Percentiles rank a stretch among this genome's conserved stretches.
phyloP scores from a whole-genome alignment of 2,329 filamentous ascomycete species.

The Exophiala bonariae region DNA sequence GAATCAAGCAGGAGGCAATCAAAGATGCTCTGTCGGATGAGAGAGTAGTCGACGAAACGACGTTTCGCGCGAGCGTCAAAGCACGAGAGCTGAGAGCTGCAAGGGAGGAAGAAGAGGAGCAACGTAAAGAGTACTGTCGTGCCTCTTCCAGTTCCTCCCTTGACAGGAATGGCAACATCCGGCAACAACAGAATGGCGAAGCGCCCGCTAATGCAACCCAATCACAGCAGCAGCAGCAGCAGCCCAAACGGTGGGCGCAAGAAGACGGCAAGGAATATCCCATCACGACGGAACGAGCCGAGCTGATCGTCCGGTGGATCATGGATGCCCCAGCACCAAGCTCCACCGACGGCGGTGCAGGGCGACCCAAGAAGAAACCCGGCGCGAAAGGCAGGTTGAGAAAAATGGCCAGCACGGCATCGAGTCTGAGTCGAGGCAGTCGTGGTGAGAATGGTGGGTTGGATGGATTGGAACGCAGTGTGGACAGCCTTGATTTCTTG shows the following conservation, averaged over 20 bases:
- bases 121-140: constrained; percentile 24
- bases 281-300: constrained; percentile 68
- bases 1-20: constrained; percentile 64
- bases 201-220: constrained; percentile 24
- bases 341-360: constrained; percentile 3
- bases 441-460: background rate
- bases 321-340: constrained; percentile 51
- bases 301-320: constrained; percentile 70
- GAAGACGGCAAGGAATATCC: constrained; percentile 65
- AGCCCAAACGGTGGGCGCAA: constrained; percentile 17
- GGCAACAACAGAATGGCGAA: constrained; percentile 1
- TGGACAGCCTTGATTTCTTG: constrained; percentile 20
- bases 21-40: constrained; percentile 69
- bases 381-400: constrained; percentile 12
- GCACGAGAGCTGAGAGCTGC: constrained; percentile 59
- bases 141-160: constrained; percentile 8
- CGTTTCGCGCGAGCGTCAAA: constrained; percentile 62
- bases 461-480: constrained; percentile 18
- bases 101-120: constrained; percentile 54
- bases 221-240: background rate
- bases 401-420: constrained; percentile 16
- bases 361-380: constrained; percentile 17
- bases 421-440: constrained; percentile 8
- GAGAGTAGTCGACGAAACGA: constrained; percentile 65
- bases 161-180: background rate